phyloP scores from a whole-genome alignment of 225 moss, liverwort and hornwort species.

The Physcomitrellopsis africana region DNA sequence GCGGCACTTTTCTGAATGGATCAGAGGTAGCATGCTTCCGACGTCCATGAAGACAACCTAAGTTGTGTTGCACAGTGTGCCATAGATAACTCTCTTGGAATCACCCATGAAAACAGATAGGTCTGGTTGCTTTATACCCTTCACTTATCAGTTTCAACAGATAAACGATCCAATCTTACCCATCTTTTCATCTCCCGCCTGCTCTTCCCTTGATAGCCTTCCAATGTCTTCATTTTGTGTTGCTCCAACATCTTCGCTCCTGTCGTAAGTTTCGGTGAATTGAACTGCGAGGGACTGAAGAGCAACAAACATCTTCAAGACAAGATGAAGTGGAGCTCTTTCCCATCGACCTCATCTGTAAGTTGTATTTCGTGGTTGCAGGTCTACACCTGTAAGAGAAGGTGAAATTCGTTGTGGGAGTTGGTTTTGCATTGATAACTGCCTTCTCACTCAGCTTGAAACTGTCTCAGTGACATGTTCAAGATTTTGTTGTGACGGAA shows the following conservation, averaged over 20 bases:
- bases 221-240: background rate
- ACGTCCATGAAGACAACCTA: background rate
- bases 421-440: slow-evolving; percentile 27
- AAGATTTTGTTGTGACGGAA: background rate
- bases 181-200: slow-evolving; percentile 9
- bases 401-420: slow-evolving; percentile 3
- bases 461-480: background rate
- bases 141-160: slow-evolving; percentile 3
- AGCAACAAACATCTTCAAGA: background rate
- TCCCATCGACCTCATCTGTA: background rate
- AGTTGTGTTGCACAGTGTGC: background rate
- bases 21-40: too few relatives aligned
- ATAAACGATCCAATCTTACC: background rate
- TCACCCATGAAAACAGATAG: slow-evolving; percentile 24
- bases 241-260: background rate
- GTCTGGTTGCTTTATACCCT: background rate
- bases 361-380: background rate
- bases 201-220: background rate
- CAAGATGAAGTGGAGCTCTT: background rate
- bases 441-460: background rate
- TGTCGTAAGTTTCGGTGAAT: background rate
- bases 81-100: background rate
- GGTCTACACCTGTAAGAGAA: background rate
- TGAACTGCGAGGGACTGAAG: slow-evolving; percentile 1
- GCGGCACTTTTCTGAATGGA: background rate